These are phyloP conservation scores for Phytopythium kandeliae DNA, from an alignment of 352 stramenopile genomes.

Conservation along the genomic window DNA sequence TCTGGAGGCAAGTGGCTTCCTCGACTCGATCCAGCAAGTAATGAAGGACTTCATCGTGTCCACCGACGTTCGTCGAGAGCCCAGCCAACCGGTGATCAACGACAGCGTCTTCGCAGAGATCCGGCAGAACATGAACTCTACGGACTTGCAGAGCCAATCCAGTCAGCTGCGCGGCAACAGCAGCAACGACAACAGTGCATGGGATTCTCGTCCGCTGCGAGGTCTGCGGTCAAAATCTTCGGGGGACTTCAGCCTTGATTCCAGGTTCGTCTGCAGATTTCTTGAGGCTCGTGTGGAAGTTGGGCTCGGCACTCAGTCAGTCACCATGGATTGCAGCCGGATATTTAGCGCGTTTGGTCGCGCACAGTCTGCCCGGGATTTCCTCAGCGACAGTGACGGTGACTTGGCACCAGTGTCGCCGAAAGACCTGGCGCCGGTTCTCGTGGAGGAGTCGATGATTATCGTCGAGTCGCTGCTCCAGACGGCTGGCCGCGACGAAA, in stretches of 20 bases:
- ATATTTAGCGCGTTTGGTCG: slow-evolving; percentile 33
- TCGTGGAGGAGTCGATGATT: slow-evolving; percentile 69
- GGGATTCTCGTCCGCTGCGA: slow-evolving; percentile 11
- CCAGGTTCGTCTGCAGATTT: slow-evolving; percentile 2
- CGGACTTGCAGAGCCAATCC: neutral
- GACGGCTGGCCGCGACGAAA: slow-evolving; percentile 67
- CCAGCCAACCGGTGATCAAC: slow-evolving; percentile 58
- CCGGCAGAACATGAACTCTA: slow-evolving; percentile 27
- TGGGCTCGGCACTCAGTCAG: neutral
- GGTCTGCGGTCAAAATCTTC: slow-evolving; percentile 18
- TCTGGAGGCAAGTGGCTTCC: slow-evolving; percentile 65
- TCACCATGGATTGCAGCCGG: neutral
- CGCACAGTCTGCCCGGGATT: slow-evolving; percentile 37
- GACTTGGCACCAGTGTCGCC: slow-evolving; percentile 15
- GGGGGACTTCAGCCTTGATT: slow-evolving; percentile 10
- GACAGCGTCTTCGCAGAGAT: slow-evolving; percentile 71
- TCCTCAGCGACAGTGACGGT: slow-evolving; percentile 29
- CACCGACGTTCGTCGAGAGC: slow-evolving; percentile 9
- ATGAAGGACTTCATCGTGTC: slow-evolving; percentile 59
- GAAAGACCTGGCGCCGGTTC: slow-evolving; percentile 39
- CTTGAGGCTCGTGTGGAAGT: neutral
- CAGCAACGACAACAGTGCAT: neutral
- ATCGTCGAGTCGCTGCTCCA: slow-evolving; percentile 75
- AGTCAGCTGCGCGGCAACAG: neutral
- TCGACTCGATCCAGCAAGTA: slow-evolving; percentile 77